Base-by-base conservation (phyloP, 192 early-diverging fungal genomes). In the Coemansia sp. region DNA sequence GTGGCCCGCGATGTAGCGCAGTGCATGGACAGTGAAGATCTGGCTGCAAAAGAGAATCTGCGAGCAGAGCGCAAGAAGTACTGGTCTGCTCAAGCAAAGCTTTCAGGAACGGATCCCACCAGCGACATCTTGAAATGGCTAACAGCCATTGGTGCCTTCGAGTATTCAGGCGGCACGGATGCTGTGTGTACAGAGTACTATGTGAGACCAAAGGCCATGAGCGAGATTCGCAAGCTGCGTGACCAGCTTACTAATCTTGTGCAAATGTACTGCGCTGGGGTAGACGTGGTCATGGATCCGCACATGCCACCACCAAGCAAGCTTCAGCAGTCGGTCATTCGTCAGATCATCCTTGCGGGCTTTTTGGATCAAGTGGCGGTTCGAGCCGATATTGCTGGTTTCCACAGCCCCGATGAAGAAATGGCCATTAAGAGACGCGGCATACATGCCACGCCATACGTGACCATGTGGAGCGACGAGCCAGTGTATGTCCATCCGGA, bases 341-440 rank as follows among this genome's bases (percentile, higher is more conserved):
- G 91, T 12, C 96, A 99, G 76, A 87, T 98, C 50, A 71, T 98
- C 5, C 83, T 96, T 2, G 87, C 94, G 3, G 94, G 95, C 1
- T 98, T 93, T 58, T 86, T 94, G 57, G 98, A 99, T 68, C 92
- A 91, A 8, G 87, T 99, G n/a, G 98, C 98, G 1, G 79, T 90
- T 54, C 88, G 94, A 2, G 87, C 85, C 66, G 95, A 96, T 54
- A 76, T 93, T n/a, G 87, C 92, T 25, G 88, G 77, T 38, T 72
- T 70, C 60, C 76, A 72, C 55, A 71, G 68, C 45, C 63, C 64
- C 8, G 79, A 72, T 46, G 72, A 64, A 17, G 74, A 73, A 58
- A 17, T 65, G 63, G 88, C 72, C 77, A 84, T 67, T 60, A 87
- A 86, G 67, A 78, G 78, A 41, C 79, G 82, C 61, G 75, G 82